Percentiles rank a stretch among this genome's conserved stretches.
Conservation (phyloP, 306 rosid species). For the barrel medic (Medicago truncatula) region MtrunA17r5.0-ANR NC_053048.1:54733501-54734000, state of each 20-base stretch:
- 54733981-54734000: constrained; percentile 21
- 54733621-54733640: constrained; percentile 70
- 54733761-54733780: constrained; percentile 9
- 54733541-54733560: constrained; percentile 38
- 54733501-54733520: constrained; percentile 23
- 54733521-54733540: constrained; percentile 28
- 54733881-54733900: constrained; percentile 17
- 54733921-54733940: constrained; percentile 37
- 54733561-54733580: constrained; percentile 38
- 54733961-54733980: not conserved
- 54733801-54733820: constrained; percentile 14
- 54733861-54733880: constrained; percentile 16
- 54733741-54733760: constrained; percentile 4
- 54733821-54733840: constrained; percentile 36
- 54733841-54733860: not conserved
- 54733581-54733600: constrained; percentile 65
- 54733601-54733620: constrained; percentile 60
- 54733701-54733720: constrained; percentile 76
- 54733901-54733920: constrained; percentile 39
- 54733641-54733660: constrained; percentile 57
- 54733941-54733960: constrained; percentile 10
- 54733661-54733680: constrained; percentile 64
- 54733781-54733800: constrained; percentile 15
- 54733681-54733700: constrained; percentile 71
- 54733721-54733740: constrained; percentile 59